Percentiles rank a stretch among this genome's conserved stretches.
Evolutionary conservation across 1,284 basidiomycete species (phyloP).

Genomic region (Baeospora myosura): DNA sequence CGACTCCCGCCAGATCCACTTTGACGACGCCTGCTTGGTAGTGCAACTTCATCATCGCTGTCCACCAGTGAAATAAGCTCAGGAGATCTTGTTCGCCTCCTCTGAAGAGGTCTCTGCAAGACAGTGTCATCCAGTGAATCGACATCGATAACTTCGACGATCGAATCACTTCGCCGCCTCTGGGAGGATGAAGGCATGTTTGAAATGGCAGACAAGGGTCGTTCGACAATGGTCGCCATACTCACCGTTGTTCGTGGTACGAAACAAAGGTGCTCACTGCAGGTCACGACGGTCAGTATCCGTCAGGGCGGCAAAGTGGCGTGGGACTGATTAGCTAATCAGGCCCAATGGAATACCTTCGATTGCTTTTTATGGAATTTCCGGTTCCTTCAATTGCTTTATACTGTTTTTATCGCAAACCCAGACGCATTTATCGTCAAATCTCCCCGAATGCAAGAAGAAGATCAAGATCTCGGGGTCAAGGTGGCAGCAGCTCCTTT

Average conservation of each 20-base stretch:
- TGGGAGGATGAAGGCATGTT: not conserved
- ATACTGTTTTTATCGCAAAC: no score
- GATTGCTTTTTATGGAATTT: no score
- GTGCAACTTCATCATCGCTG: conserved; percentile 2
- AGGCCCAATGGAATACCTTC: no score
- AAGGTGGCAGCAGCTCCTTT: no score
- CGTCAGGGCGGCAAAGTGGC: no score
- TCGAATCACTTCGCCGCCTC: not conserved
- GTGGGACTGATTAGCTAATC: no score
- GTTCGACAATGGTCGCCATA: not conserved
- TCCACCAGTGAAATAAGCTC: conserved; percentile 1
- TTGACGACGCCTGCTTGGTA: not conserved
- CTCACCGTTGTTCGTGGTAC: not conserved
- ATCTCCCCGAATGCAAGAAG: no score
- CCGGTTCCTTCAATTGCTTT: no score
- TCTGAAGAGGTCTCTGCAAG: not conserved
- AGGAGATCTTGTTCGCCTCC: not conserved
- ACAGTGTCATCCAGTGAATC: conserved; percentile 1
- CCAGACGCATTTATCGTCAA: no score
- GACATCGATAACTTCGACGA: conserved; percentile 5
- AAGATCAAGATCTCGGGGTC: no score
- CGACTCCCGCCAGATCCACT: not conserved
- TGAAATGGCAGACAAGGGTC: not conserved
- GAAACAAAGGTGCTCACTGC: no score
- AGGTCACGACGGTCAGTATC: no score